Percentiles rank a stretch among this genome's conserved stretches.
Conservation (phyloP, 805 yeast species). For the Jamesozyma lodderae region DNA sequence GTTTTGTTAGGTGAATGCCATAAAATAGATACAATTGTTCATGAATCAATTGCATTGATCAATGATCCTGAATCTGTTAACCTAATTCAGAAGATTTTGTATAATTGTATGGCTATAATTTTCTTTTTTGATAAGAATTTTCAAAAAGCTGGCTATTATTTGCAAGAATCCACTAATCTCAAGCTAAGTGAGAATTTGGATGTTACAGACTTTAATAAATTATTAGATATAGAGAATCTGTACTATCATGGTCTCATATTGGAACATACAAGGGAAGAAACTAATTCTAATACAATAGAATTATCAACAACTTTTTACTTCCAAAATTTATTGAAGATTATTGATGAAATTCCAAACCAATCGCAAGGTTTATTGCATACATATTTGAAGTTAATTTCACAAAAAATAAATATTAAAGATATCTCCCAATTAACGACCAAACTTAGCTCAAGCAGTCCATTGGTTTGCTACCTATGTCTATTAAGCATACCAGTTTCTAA, state of each 20-base stretch:
- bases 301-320: constrained; percentile 3
- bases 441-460: constrained; percentile 1
- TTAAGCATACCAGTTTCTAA: constrained; percentile 4
- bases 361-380: constrained; percentile 21
- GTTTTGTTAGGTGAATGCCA: constrained; percentile 17
- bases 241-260: constrained; percentile 13
- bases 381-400: constrained; percentile 17
- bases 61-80: constrained; percentile 4
- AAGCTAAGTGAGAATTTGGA: not conserved
- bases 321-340: constrained; percentile 8
- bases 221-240: constrained; percentile 20
- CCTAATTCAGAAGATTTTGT: constrained; percentile 13
- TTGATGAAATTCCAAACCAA: constrained; percentile 15
- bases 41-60: constrained; percentile 5
- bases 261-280: not conserved
- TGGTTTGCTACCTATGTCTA: constrained; percentile 6
- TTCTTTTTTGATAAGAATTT: constrained; percentile 8
- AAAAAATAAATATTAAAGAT: constrained; percentile 7
- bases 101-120: constrained; percentile 14
- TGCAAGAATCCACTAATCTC: constrained; percentile 7
- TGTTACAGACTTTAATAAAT: constrained; percentile 1
- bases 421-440: not conserved
- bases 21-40: constrained; percentile 5
- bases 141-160: constrained; percentile 5
- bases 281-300: not conserved